These are phyloP conservation scores for Cystodermella granulosa DNA, from an alignment of 1,284 basidiomycete genomes.

Conservation along the genomic window DNA sequence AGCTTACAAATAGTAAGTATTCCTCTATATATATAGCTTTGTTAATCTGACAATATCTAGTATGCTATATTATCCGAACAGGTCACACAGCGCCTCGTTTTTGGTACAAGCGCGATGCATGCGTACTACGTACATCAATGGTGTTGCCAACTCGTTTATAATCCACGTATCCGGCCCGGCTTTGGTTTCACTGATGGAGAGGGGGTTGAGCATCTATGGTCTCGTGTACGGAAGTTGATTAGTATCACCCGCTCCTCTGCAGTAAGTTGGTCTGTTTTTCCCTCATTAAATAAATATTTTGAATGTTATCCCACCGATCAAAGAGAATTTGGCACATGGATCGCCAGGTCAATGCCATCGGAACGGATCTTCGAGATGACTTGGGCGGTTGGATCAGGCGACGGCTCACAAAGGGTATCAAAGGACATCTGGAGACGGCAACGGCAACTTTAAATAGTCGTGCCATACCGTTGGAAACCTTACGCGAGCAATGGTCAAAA, in stretches of 20 bases:
- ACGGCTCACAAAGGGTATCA: conserved; percentile 7
- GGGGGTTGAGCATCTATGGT: conserved; percentile 24
- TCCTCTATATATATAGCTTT: conserved; percentile 8
- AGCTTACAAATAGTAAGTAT: conserved; percentile 23
- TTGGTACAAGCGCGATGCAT: conserved; percentile 37
- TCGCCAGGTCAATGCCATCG: conserved; percentile 17
- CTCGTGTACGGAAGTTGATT: conserved; percentile 24
- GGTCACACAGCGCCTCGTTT: conserved; percentile 17
- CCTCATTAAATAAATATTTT: neutral
- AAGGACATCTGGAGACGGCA: conserved; percentile 7
- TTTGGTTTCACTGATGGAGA: conserved; percentile 33
- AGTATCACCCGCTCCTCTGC: conserved; percentile 20
- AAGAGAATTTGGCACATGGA: conserved; percentile 29
- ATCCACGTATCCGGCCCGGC: conserved; percentile 11
- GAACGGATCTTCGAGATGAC: conserved; percentile 13
- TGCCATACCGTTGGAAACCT: neutral
- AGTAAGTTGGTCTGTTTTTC: conserved; percentile 15
- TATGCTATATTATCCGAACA: neutral
- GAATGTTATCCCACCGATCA: conserved; percentile 15
- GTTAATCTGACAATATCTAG: neutral
- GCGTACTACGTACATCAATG: conserved; percentile 39
- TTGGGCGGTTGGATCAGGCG: conserved; percentile 24
- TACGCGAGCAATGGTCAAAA: neutral
- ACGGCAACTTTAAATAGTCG: conserved; percentile 4
- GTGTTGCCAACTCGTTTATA: conserved; percentile 37